phyloP scores from a whole-genome alignment of 768 basidiomycete genomes.

The Kondoa malvinella region DNA sequence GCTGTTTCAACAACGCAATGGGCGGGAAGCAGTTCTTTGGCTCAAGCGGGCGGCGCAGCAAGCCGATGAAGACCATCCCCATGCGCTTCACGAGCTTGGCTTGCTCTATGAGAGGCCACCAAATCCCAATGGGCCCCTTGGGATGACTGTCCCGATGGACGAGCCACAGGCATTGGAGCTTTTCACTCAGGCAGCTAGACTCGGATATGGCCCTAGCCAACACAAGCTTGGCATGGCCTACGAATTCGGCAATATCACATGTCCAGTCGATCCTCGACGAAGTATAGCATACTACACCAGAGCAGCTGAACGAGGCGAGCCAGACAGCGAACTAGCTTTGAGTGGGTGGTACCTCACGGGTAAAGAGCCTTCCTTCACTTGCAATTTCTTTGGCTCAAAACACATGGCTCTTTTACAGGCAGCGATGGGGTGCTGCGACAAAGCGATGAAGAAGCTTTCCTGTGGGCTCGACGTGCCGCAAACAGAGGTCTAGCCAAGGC shows the following conservation, averaged over 20 bases:
- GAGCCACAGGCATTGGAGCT: conserved; percentile 64
- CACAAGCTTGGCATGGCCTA: conserved; percentile 90
- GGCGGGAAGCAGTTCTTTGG: conserved; percentile 86
- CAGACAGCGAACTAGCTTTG: conserved; percentile 84
- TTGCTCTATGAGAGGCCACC: conserved; percentile 46
- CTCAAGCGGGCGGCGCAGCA: conserved; percentile 85
- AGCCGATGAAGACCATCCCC: conserved; percentile 94
- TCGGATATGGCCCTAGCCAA: conserved; percentile 84
- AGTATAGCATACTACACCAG: conserved; percentile 99
- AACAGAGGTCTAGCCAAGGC: conserved; percentile 94
- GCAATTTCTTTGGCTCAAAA: not conserved
- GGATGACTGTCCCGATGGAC: conserved; percentile 37
- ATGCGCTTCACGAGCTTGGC: conserved; percentile 46
- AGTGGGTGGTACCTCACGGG: conserved; percentile 93
- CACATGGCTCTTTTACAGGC: conserved; percentile 32
- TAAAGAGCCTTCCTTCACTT: conserved; percentile 2
- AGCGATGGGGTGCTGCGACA: conserved; percentile 91
- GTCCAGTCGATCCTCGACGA: conserved; percentile 77
- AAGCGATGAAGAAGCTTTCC: conserved; percentile 93
- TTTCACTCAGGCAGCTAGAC: conserved; percentile 75
- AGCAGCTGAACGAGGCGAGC: conserved; percentile 88
- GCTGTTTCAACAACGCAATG: conserved; percentile 65
- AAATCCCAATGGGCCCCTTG: conserved; percentile 13
- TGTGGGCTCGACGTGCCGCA: conserved; percentile 90
- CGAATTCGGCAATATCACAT: conserved; percentile 75